Conservation (phyloP, 257 asterid genomes). For the Plantago ovata region DNA sequence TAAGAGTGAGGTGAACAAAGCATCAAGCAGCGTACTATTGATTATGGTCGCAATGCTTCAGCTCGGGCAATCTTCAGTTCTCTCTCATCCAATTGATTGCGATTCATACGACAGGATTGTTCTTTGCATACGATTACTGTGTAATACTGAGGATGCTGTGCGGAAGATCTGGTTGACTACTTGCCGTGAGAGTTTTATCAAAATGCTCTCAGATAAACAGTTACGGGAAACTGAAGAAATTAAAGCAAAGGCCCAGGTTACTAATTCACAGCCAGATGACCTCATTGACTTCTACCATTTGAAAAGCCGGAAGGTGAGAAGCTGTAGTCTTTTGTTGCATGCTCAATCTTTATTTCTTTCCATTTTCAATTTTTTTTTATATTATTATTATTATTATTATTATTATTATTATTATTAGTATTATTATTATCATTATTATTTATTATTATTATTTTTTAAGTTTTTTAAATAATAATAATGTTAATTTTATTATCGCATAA, state of each 20-base stretch:
- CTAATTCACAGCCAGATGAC: constrained; percentile 89
- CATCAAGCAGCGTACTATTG: constrained; percentile 52
- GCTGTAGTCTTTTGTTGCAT: neutral
- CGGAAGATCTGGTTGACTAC: constrained; percentile 84
- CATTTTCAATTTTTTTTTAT: too few relatives aligned
- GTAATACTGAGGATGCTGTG: constrained; percentile 61
- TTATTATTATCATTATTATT: too few relatives aligned
- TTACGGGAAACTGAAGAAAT: constrained; percentile 87
- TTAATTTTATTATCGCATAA: too few relatives aligned
- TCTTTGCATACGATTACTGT: constrained; percentile 73
- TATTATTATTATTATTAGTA: too few relatives aligned
- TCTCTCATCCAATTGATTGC: constrained; percentile 92
- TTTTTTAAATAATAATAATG: too few relatives aligned
- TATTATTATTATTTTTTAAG: too few relatives aligned
- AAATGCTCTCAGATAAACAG: constrained; percentile 93
- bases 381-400: too few relatives aligned
- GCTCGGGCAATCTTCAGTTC: constrained; percentile 84
- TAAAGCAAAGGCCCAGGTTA: constrained; percentile 75
- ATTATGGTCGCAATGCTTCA: constrained; percentile 85
- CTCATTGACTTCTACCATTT: constrained; percentile 92
- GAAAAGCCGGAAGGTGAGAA: constrained; percentile 84
- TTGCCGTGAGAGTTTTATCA: constrained; percentile 87
- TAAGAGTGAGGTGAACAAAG: constrained; percentile 72
- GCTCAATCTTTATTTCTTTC: too few relatives aligned
- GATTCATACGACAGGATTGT: constrained; percentile 84